These are phyloP conservation scores for Metschnikowia lachancei DNA, from an alignment of 805 yeast genomes.

Conservation along the genomic window DNA sequence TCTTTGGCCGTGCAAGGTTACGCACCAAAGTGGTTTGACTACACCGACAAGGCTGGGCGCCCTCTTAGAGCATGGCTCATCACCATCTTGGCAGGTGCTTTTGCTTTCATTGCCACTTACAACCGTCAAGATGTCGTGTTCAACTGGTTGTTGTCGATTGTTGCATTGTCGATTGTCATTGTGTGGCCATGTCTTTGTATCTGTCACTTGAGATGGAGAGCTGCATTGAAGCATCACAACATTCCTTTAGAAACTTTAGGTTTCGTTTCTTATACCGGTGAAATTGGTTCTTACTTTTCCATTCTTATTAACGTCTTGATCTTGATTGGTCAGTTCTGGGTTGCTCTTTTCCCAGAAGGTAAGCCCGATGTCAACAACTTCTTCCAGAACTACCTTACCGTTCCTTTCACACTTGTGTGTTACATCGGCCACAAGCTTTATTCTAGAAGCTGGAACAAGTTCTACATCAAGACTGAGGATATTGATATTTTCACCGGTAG, in stretches of 20 bases:
- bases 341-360: constrained; percentile 38
- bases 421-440: constrained; percentile 26
- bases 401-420: constrained; percentile 24
- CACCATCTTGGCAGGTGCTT: constrained; percentile 22
- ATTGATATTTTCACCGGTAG: constrained; percentile 24
- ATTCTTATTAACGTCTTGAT: constrained; percentile 31
- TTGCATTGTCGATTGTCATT: constrained; percentile 28
- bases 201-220: constrained; percentile 31
- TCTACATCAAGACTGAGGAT: constrained; percentile 21
- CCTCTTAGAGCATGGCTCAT: constrained; percentile 28
- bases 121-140: constrained; percentile 34
- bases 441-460: constrained; percentile 23
- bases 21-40: constrained; percentile 31
- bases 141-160: constrained; percentile 31
- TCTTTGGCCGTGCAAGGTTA: constrained; percentile 29
- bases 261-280: constrained; percentile 39
- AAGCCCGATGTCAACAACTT: constrained; percentile 27
- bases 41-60: constrained; percentile 28
- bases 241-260: constrained; percentile 25
- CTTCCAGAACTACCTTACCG: constrained; percentile 29
- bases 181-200: constrained; percentile 27
- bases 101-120: constrained; percentile 29
- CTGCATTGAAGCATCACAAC: constrained; percentile 25
- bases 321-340: constrained; percentile 44
- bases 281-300: constrained; percentile 38